Conservation (phyloP, 345 rosid species). For the Corchorus capsularis region DNA sequence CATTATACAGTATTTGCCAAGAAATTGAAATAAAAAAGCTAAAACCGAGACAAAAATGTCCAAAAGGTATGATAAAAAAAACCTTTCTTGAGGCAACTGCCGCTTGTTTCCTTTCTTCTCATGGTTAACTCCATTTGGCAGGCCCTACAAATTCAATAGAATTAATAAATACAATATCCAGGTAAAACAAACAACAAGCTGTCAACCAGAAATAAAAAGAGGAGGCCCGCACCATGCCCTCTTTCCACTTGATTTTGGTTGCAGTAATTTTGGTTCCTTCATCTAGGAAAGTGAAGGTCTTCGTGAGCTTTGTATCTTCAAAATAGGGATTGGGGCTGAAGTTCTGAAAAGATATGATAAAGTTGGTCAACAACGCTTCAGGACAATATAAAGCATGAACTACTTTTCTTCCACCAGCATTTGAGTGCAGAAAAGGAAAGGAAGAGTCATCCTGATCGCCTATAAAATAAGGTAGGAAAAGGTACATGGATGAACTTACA, state of each 20-base stretch:
- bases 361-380: not conserved
- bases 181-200: slow-evolving; percentile 6
- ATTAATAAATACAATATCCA: slow-evolving; percentile 16
- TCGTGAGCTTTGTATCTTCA: slow-evolving; percentile 78
- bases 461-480: not conserved
- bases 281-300: slow-evolving; percentile 78
- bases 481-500: slow-evolving; percentile 49
- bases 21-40: not conserved
- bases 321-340: slow-evolving; percentile 80
- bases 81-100: slow-evolving; percentile 73
- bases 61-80: slow-evolving; percentile 16
- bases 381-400: not conserved
- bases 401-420: not conserved
- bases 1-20: not conserved
- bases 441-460: not conserved
- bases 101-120: slow-evolving; percentile 92
- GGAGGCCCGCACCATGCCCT: slow-evolving; percentile 62
- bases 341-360: slow-evolving; percentile 46
- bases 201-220: not conserved
- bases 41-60: not conserved
- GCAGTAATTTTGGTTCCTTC: slow-evolving; percentile 77
- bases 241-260: slow-evolving; percentile 88
- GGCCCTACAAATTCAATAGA: slow-evolving; percentile 51
- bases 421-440: slow-evolving; percentile 3
- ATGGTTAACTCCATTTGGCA: slow-evolving; percentile 79